Conservation (phyloP, 139 green algal genomes). For the Penium margaritaceum region DNA sequence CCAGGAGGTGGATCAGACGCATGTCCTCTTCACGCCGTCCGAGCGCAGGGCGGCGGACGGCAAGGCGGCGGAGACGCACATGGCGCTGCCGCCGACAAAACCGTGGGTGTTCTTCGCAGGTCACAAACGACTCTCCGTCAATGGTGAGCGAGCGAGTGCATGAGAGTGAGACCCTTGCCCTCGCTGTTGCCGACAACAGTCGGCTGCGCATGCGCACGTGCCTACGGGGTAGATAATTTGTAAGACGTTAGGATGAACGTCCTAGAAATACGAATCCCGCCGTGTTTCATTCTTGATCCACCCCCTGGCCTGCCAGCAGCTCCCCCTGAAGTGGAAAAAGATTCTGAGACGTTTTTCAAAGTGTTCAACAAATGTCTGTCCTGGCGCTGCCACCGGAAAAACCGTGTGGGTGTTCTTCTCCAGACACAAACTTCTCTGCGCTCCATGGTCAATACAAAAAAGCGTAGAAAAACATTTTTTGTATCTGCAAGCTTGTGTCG, state of each 20-base stretch:
- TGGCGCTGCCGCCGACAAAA: constrained; percentile 28
- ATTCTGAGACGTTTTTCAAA: background rate
- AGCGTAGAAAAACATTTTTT: too few species aligned
- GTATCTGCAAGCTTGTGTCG: too few species aligned
- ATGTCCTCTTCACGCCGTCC: constrained; percentile 35
- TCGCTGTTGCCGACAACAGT: background rate
- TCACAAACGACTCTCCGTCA: constrained; percentile 29
- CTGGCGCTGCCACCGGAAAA: background rate
- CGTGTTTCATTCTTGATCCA: background rate
- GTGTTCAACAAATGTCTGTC: background rate
- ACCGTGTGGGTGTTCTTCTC: background rate
- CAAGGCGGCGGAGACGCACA: constrained; percentile 30
- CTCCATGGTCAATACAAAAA: too few species aligned
- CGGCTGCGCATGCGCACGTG: background rate
- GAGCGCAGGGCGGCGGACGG: constrained; percentile 9
- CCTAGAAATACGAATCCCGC: background rate
- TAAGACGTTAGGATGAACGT: background rate
- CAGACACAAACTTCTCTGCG: background rate
- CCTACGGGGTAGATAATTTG: background rate
- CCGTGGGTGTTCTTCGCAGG: constrained; percentile 43
- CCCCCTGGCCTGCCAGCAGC: background rate
- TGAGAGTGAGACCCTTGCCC: background rate
- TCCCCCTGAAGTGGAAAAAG: background rate
- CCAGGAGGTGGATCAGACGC: constrained; percentile 32
- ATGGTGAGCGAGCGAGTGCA: constrained; percentile 18